Base-by-base conservation (phyloP, 371 early-diverging fungal genomes). In the Mucor velutinosus region DNA sequence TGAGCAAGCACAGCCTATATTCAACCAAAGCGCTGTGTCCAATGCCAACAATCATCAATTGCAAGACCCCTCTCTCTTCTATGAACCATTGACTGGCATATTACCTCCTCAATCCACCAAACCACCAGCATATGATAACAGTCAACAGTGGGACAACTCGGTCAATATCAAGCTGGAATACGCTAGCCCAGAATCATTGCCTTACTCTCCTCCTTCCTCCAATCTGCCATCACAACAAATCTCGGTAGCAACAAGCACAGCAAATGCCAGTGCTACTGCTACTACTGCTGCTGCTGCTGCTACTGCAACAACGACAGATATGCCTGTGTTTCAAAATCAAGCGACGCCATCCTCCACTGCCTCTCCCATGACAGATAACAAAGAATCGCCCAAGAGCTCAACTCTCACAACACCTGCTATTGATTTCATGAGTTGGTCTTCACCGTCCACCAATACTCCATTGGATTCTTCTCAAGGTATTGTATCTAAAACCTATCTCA, bases 111-210 rank as follows among this genome's bases (percentile, higher is more conserved):
- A 33, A 33, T 66, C 61, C 56, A 17, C 49, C 17, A 60, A 63
- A 30, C 21, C 39, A 7, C 23, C 59, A 6, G 15, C 35, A 17
- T 25, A 59, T 47, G 17, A 56, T 29, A n/a, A 47, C 7, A 55
- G 21, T 3, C 30, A 49, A 8, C 53, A 55, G 4, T 49, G 35
- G 35, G 23, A 66, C 23, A 60, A 33, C 25, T 63, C 32, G 6
- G 17, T 27, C 8, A 69, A 14, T 7, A n/a, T 69, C 19, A 73
- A 73, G 56, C 66, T 69, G 19, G 73, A 73, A 49, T 69, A 73
- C 39, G 66, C 60, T 25, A 73, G 66, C 55, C 73, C 73, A 33
- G 73, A 73, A 60, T 66, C 67, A 23, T 25, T 74, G 35, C 70
- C 70, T 19, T 66, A 66, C 23, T 74, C 67, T 37, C 67, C 69